These are phyloP conservation scores for Dendrobium huoshanense DNA, from an alignment of 106 monocot species.

Conservation along the genomic window DNA sequence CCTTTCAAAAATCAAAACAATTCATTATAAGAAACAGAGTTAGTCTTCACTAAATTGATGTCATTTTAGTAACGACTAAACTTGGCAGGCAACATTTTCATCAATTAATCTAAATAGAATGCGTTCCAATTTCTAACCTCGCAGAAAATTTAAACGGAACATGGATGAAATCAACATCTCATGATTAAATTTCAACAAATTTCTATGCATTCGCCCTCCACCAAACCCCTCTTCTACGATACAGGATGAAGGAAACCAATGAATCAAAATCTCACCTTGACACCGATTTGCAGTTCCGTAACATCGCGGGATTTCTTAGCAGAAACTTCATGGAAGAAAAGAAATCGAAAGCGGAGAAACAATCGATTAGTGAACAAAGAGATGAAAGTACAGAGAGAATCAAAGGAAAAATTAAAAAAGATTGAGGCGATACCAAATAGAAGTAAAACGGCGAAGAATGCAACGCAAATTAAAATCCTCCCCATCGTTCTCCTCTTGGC, in stretches of 20 bases:
- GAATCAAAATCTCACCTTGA: slow-evolving; percentile 57
- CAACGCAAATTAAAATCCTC: slow-evolving; percentile 1
- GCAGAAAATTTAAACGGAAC: too few species aligned
- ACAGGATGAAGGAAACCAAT: neutral
- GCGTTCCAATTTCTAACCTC: too few species aligned
- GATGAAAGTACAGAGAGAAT: neutral
- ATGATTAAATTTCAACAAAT: too few species aligned
- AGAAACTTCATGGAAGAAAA: slow-evolving; percentile 33
- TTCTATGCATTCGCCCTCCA: too few species aligned
- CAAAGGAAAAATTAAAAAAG: neutral
- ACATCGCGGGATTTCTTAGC: slow-evolving; percentile 90
- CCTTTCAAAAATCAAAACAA: too few species aligned
- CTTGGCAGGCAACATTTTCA: too few species aligned
- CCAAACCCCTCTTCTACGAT: neutral
- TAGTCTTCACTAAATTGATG: too few species aligned
- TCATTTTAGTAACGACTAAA: too few species aligned
- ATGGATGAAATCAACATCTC: too few species aligned
- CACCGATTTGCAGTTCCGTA: slow-evolving; percentile 90
- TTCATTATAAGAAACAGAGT: too few species aligned
- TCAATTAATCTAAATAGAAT: too few species aligned
- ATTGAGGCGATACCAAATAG: slow-evolving; percentile 3
- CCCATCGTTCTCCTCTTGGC: slow-evolving; percentile 11
- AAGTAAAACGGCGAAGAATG: slow-evolving; percentile 1
- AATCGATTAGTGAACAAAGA: neutral
- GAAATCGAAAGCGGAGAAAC: neutral